Base-by-base conservation (phyloP, 495 filamentous ascomycete genomes). In the Neurospora cerealis region DNA sequence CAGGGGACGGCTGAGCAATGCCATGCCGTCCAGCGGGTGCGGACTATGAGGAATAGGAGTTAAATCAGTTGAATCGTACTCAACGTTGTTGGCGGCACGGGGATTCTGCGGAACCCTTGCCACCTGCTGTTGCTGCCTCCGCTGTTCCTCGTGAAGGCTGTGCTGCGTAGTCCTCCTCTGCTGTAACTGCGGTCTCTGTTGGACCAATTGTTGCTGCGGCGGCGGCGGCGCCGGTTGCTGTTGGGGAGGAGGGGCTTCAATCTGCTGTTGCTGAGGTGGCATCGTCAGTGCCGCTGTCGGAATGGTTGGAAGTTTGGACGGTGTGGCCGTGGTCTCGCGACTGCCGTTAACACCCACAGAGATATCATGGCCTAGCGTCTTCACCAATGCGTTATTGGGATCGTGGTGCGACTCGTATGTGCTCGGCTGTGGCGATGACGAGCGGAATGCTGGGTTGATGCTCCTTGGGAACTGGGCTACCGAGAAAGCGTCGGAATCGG, bases 21-120 rank as follows among this genome's bases (percentile, higher is more conserved):
- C 98, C 96, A 98, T 98, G 40, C 96, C 96, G 80, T 99, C 96
- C 77, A 93, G 89, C 5, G 95, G 96, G 79, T 97, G 97, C 24
- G 94, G 93, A 76, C 98, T 97, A 79, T 98, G 94, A 41, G 95
- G 95, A 19, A 97, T 88, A 34, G 87, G 82, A 2, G 89, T 83
- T 72, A 93, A 88, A 73, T 92, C 89, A 36, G 87, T 87, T 73
- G 82, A 73, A 72, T 91, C 88, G 75, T 91, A 81, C n/a, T 81
- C 80, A 21, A 81, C 34, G 71, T 79, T 79, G 75, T 48, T 76
- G 46, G 54, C 54, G 15, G 48, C 70, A 2, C 44, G 66, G 15
- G 69, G 0, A 24, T n/a, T 19, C 54, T 66, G 54, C 32, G 15
- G 13, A 32, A 3, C 15, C 15, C 54, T 66, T 15, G 78, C 77